These are phyloP conservation scores for Beauveria asiatica DNA, from an alignment of 2,329 filamentous ascomycete genomes.

Conservation along the genomic window DNA sequence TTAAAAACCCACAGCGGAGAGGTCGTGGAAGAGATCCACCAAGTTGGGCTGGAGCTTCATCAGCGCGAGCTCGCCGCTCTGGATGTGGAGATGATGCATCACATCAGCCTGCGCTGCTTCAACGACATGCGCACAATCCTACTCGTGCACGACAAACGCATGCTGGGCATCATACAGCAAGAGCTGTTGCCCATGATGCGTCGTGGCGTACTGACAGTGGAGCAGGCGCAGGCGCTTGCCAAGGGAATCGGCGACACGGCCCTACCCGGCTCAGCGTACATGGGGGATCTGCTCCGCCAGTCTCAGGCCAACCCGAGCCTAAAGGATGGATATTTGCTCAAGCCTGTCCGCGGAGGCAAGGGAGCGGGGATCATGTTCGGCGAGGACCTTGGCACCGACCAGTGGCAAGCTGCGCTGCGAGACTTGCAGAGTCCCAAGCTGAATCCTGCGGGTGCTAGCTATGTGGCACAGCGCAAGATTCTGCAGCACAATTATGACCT, in stretches of 20 bases:
- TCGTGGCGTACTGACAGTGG: constrained; percentile 18
- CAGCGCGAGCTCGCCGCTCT: constrained; percentile 28
- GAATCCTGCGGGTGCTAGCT: not conserved
- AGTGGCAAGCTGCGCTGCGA: not conserved
- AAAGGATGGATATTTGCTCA: constrained; percentile 26
- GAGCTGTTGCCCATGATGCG: constrained; percentile 23
- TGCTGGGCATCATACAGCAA: constrained; percentile 30
- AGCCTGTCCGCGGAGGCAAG: constrained; percentile 30
- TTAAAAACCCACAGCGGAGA: constrained; percentile 18
- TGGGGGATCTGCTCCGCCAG: constrained; percentile 16
- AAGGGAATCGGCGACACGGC: constrained; percentile 26
- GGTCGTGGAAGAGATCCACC: constrained; percentile 25
- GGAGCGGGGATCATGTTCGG: constrained; percentile 32
- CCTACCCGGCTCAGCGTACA: constrained; percentile 21
- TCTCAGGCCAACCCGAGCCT: constrained; percentile 8
- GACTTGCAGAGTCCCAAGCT: not conserved
- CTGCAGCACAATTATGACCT: not conserved
- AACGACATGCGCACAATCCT: constrained; percentile 33
- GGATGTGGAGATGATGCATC: constrained; percentile 22
- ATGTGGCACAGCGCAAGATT: not conserved
- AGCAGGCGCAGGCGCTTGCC: constrained; percentile 20
- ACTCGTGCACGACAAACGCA: constrained; percentile 34
- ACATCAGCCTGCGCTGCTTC: constrained; percentile 29
- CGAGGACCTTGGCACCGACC: constrained; percentile 18
- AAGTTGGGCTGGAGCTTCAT: constrained; percentile 31